Conservation (phyloP, 176 grass and related monocot species). For the Otatea glauca region DNA sequence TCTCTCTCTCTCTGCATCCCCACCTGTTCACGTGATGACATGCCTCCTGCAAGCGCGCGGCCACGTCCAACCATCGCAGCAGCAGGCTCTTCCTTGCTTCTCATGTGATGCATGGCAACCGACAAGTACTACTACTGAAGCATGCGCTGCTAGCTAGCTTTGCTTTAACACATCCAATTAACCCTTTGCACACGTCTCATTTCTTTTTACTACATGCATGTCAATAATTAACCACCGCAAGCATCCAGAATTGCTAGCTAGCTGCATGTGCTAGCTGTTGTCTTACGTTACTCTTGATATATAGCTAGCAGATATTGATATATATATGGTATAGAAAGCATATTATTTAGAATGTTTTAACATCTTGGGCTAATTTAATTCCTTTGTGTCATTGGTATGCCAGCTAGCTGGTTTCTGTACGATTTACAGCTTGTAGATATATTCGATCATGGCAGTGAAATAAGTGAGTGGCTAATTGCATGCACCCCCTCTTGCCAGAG, state of each 20-base stretch:
- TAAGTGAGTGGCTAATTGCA: not conserved
- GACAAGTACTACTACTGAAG: conserved; percentile 24
- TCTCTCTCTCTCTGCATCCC: conserved; percentile 48
- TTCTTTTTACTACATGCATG: not conserved
- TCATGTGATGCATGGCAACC: conserved; percentile 52
- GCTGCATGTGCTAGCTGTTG: not conserved
- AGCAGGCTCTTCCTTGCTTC: conserved; percentile 21
- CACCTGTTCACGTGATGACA: conserved; percentile 82
- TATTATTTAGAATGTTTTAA: not conserved
- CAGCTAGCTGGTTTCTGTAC: not conserved
- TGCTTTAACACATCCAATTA: not conserved
- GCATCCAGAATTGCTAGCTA: not conserved
- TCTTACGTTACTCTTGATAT: not conserved
- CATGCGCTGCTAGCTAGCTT: conserved; percentile 2
- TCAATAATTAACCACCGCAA: not conserved
- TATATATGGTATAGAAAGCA: not conserved
- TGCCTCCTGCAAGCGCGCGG: not conserved
- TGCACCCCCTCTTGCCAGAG: not conserved
- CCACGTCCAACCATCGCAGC: conserved; percentile 17
- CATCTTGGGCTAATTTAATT: not conserved
- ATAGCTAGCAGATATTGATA: not conserved
- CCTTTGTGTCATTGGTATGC: not conserved
- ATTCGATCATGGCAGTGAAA: not conserved
- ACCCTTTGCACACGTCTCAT: not conserved
- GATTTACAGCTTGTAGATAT: not conserved